Evolutionary conservation across 1,284 basidiomycete species (phyloP).

Genomic region (Cryptococcus hybrid): DNA sequence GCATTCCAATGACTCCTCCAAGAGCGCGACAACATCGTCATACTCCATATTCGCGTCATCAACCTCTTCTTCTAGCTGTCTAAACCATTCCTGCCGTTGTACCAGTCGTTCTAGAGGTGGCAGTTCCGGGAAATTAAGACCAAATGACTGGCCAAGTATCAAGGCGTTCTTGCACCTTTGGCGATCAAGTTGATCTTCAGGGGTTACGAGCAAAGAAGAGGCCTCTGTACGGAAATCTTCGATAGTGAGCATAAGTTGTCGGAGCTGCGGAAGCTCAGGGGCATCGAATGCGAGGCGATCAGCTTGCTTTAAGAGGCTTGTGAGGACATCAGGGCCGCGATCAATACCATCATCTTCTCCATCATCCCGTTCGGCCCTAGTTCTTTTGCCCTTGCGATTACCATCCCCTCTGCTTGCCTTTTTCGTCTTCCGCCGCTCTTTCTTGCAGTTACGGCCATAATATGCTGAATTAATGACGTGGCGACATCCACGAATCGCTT

Average conservation of each 20-base stretch:
- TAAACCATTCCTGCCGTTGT: slow-evolving; percentile 43
- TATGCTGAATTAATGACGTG: slow-evolving; percentile 68
- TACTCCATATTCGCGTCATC: slow-evolving; percentile 44
- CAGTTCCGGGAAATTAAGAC: slow-evolving; percentile 45
- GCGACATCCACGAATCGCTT: slow-evolving; percentile 75
- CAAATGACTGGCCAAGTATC: slow-evolving; percentile 43
- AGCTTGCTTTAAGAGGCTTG: slow-evolving; percentile 32
- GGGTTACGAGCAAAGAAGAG: slow-evolving; percentile 22
- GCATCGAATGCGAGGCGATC: slow-evolving; percentile 46
- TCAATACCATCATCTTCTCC: slow-evolving; percentile 23
- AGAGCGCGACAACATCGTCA: slow-evolving; percentile 32
- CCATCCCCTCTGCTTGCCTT: slow-evolving; percentile 22
- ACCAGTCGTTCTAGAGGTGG: slow-evolving; percentile 30
- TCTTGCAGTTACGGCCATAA: slow-evolving; percentile 30
- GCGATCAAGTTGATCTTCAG: slow-evolving; percentile 31
- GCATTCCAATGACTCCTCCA: slow-evolving; percentile 34
- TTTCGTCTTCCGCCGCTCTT: slow-evolving; percentile 35
- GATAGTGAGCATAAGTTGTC: slow-evolving; percentile 34
- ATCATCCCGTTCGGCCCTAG: slow-evolving; percentile 12
- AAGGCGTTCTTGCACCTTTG: slow-evolving; percentile 34
- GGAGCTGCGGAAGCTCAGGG: slow-evolving; percentile 42
- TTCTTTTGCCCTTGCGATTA: slow-evolving; percentile 5
- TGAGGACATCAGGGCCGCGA: slow-evolving; percentile 30
- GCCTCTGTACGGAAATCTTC: slow-evolving; percentile 40
- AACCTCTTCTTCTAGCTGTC: slow-evolving; percentile 41